Base-by-base conservation (phyloP, 2,329 filamentous ascomycete genomes). In the Xylariaceae sp. region DNA sequence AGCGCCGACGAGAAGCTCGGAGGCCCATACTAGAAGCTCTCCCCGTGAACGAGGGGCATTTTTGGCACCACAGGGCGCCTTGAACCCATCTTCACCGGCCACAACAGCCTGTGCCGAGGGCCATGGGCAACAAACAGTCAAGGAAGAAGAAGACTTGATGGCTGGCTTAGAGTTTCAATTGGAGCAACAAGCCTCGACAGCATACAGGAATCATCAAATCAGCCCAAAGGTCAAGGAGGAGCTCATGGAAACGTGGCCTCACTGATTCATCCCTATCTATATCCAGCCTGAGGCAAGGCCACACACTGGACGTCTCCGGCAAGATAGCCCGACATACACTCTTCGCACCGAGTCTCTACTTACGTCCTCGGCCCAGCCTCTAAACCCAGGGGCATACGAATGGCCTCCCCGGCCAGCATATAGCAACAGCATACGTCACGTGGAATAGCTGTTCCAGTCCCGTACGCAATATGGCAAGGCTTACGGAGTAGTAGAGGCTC, bases 141-240 rank as follows among this genome's bases (percentile, higher is more conserved):
- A 38, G 7, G 42, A 46, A n/a, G 41, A 42, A 7, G 46, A 49
- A 27, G 49, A 53, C 29, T 36, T 53, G 18, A 46, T 53, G 29
- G 48, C 51, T 35, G 43, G 42, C 18, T 37, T 53, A 16, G 49
- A 51, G 34, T 46, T 37, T 12, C 47, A 55, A 27, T 33, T 53
- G 13, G 23, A 49, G 23, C 45, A 47, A 25, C 41, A 42, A 33
- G 42, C 37, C 24, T 32, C 30, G 44, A 29, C 29, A 9, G 29
- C 16, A n/a, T 29, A 29, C 12, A 18, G 9, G 8, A 10, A 17
- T 9, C 13, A 18, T 8, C 27, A 17, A 29, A 6, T 6, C n/a
- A 29, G 13, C 8, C 21, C 21, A 23, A 12, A 8, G 12, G 21
- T 12, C 21, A 23, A 23, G 8, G 21, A 8, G 21, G 8, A 23